phyloP scores from a whole-genome alignment of 2,329 filamentous ascomycete genomes.

The Arthroderma sp. region DNA sequence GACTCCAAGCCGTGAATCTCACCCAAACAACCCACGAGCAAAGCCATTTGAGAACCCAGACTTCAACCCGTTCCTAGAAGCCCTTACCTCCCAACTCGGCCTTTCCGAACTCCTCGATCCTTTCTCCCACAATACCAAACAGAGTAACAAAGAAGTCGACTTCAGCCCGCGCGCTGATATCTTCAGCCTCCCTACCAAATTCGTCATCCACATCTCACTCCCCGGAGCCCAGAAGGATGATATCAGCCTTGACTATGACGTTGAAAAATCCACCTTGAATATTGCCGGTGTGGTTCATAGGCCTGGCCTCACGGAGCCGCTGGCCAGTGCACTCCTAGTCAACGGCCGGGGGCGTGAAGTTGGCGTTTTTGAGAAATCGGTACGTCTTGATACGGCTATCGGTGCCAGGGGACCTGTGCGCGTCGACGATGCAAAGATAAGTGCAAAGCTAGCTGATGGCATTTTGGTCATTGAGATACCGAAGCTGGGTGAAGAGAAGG shows the following conservation, averaged over 20 bases:
- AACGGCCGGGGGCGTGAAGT: slow-evolving; percentile 62
- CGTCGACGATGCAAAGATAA: slow-evolving; percentile 55
- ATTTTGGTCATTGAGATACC: slow-evolving; percentile 64
- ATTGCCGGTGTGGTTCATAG: slow-evolving; percentile 61
- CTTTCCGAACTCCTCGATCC: no score
- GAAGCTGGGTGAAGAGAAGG: slow-evolving; percentile 45
- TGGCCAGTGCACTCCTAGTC: slow-evolving; percentile 49
- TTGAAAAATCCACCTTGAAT: slow-evolving; percentile 47
- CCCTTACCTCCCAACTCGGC: no score
- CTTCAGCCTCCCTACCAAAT: slow-evolving; percentile 54
- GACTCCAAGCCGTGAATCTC: no score
- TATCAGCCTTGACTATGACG: slow-evolving; percentile 62
- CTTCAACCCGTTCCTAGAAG: no score
- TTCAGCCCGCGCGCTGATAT: slow-evolving; percentile 43
- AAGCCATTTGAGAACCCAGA: no score
- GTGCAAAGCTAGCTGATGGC: slow-evolving; percentile 66
- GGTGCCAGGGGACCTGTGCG: slow-evolving; percentile 41
- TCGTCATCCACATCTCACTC: slow-evolving; percentile 58
- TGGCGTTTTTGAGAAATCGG: slow-evolving; percentile 59
- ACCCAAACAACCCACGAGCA: no score
- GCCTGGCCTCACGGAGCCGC: slow-evolving; percentile 55
- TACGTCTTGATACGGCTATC: slow-evolving; percentile 39
- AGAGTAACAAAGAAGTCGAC: slow-evolving; percentile 14
- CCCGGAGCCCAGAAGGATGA: slow-evolving; percentile 71
- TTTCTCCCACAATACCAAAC: no score